Base-by-base conservation (phyloP, 2,329 filamentous ascomycete species). In the Hypoxylon sp. region DNA sequence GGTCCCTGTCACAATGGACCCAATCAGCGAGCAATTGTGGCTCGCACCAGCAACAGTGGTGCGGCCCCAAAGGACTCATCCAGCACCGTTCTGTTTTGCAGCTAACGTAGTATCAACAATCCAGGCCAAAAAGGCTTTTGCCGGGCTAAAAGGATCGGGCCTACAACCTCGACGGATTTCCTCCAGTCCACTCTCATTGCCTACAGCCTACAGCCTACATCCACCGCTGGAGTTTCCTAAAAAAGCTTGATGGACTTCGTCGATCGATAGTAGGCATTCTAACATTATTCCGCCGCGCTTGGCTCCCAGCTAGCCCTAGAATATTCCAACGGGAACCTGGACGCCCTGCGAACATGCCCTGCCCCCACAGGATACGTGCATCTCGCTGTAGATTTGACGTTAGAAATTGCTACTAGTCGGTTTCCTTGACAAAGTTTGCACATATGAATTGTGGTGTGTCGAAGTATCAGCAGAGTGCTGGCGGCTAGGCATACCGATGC, bases 121-220 rank as follows among this genome's bases (percentile, higher is more conserved):
- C 52, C 52, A 50, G 39, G 39, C 60, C 46, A 68, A 65, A 67
- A 62, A 57, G 65, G 58, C 62, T 70, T 70, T 68, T 64, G 67
- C 62, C 68, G 70, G 70, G 66, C 62, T 71, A 72, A 67, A 69
- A 67, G 57, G 64, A 68, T 68, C 70, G 70, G 69, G 50, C 70
- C 67, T 68, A 67, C 57, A 62, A 62, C 61, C 62, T 69, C 56
- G 58, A 59, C 54, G 50, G 64, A 62, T 55, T 56, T 61, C 35
- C 35, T 56, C 68, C 52, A 58, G 53, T 53, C 56, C 47, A 61
- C 47, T 64, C 27, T 47, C 46, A 42, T 61, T 57, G 46, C 32
- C 61, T 62, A 55, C 57, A 52, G 46, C 32, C 61, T 62, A 55
- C 57, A 52, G 52, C 32, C 65, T 48, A 59, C 56, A 48, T 42